These are phyloP conservation scores for Candida nanaspora DNA, from an alignment of 805 yeast genomes.

Conservation along the genomic window DNA sequence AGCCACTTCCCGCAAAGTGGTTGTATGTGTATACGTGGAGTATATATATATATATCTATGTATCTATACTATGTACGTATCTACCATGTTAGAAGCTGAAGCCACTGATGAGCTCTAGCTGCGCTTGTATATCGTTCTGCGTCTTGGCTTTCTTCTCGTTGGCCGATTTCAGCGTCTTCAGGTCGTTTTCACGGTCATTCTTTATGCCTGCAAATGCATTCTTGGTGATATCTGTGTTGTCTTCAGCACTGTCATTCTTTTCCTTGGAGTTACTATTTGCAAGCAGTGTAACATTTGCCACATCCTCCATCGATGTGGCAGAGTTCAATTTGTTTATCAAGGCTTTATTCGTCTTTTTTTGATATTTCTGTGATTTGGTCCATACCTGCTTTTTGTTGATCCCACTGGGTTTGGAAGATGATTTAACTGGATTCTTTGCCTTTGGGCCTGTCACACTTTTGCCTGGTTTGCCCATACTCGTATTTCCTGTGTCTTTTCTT, in stretches of 20 bases:
- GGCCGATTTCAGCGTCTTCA: constrained; percentile 13
- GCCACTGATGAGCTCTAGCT: constrained; percentile 41
- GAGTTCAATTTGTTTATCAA: constrained; percentile 21
- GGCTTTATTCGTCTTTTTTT: constrained; percentile 15
- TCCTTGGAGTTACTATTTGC: constrained; percentile 3
- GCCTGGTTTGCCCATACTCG: too few species aligned
- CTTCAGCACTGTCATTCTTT: background rate
- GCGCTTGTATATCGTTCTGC: constrained; percentile 36
- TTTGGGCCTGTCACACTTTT: background rate
- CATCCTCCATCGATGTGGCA: constrained; percentile 16
- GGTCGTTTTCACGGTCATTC: constrained; percentile 34
- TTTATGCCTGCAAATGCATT: constrained; percentile 29
- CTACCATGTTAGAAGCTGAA: constrained; percentile 23
- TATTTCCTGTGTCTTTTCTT: too few species aligned
- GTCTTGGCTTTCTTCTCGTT: constrained; percentile 24
- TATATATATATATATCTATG: too few species aligned
- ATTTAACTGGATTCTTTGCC: background rate
- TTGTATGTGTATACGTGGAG: too few species aligned
- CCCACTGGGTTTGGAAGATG: background rate
- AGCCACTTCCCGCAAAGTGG: too few species aligned
- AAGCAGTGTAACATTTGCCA: constrained; percentile 8
- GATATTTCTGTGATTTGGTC: constrained; percentile 11
- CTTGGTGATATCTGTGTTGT: constrained; percentile 6
- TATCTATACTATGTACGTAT: background rate
- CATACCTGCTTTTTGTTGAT: background rate